phyloP scores from a whole-genome alignment of 257 asterid species.

The Nicotiana knightiana region DNA sequence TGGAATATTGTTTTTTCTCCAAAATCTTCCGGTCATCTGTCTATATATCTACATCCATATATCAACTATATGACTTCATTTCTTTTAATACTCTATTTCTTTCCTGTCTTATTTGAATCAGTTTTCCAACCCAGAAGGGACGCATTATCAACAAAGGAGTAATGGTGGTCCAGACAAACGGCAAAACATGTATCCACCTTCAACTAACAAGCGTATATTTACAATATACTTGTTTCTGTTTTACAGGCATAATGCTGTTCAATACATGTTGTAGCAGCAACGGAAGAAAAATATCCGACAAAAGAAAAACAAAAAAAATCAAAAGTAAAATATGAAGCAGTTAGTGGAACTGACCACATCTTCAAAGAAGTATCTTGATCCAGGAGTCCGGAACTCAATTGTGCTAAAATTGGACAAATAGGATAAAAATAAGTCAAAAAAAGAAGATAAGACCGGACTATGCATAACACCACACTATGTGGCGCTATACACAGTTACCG shows the following conservation, averaged over 20 bases:
- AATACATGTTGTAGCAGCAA: not conserved
- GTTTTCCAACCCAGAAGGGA: not conserved
- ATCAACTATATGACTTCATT: no score
- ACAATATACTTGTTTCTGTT: not conserved
- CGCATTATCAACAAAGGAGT: not conserved
- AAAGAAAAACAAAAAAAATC: not conserved
- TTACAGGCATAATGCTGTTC: not conserved
- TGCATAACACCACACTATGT: no score
- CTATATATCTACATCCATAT: no score
- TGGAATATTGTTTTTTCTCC: no score
- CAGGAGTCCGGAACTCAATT: no score
- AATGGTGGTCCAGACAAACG: not conserved
- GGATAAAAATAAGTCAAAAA: no score
- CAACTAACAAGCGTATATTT: not conserved
- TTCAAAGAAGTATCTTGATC: not conserved
- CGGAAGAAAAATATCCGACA: not conserved
- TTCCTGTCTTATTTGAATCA: no score
- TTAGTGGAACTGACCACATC: not conserved
- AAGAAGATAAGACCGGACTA: no score
- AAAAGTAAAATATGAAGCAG: not conserved
- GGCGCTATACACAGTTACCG: no score
- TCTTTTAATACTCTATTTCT: not conserved
- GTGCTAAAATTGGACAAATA: no score
- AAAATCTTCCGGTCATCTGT: not conserved
- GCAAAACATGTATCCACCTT: not conserved